Percentiles rank a stretch among this genome's conserved stretches.
Evolutionary conservation across 371 early-diverging fungal genomes (phyloP).

Genomic region (Haplosporangium sp.): DNA sequence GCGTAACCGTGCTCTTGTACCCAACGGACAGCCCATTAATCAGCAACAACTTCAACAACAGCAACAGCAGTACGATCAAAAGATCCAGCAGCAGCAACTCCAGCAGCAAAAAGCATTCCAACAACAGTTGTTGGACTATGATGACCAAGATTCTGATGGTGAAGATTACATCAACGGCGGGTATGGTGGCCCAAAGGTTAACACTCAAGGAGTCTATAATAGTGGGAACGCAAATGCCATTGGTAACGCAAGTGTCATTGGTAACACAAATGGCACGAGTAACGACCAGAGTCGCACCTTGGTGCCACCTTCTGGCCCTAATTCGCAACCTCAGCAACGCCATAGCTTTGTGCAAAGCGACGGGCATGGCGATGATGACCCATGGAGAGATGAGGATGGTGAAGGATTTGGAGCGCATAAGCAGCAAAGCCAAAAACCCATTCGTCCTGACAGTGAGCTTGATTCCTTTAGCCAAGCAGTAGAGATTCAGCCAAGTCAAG

Average conservation of each 20-base stretch:
- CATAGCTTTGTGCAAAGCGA: conserved; percentile 39
- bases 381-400: conserved; percentile 54
- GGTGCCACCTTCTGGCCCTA: conserved; percentile 20
- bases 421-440: conserved; percentile 13
- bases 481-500: not conserved
- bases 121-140: conserved; percentile 45
- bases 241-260: conserved; percentile 1
- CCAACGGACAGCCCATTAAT: conserved; percentile 32
- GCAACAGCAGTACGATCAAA: conserved; percentile 33
- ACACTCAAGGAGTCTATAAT: conserved; percentile 1
- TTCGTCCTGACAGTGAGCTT: conserved; percentile 51
- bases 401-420: conserved; percentile 37
- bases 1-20: conserved; percentile 32
- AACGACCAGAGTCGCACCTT: conserved; percentile 3
- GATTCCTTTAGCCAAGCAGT: conserved; percentile 27
- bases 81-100: conserved; percentile 16
- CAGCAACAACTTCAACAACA: conserved; percentile 30
- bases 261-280: conserved; percentile 5
- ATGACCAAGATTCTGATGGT: conserved; percentile 49
- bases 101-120: conserved; percentile 25
- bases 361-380: conserved; percentile 45
- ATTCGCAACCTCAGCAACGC: conserved; percentile 30
- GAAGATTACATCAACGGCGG: conserved; percentile 32
- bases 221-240: conserved; percentile 11
- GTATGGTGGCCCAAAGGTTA: conserved; percentile 15